These are phyloP conservation scores for Talaromyces ruber DNA, from an alignment of 495 filamentous ascomycete genomes.

Conservation along the genomic window DNA sequence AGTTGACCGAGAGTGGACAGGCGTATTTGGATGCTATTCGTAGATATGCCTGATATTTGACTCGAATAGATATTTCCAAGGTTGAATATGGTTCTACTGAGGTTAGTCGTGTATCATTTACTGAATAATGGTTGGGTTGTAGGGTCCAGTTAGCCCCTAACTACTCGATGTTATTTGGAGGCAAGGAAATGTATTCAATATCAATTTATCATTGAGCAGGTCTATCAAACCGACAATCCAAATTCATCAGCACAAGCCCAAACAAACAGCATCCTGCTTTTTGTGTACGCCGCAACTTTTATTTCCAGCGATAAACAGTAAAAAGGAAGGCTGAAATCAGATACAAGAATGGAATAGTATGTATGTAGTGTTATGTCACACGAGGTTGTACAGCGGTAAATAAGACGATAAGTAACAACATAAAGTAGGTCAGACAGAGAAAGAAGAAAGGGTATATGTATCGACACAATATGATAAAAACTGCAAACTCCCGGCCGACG, in stretches of 20 bases:
- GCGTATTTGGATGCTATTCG: conserved; percentile 15
- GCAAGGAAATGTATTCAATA: too few species aligned
- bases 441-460: neutral
- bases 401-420: neutral
- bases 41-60: neutral
- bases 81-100: too few species aligned
- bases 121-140: too few species aligned
- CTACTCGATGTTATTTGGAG: too few species aligned
- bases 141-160: too few species aligned
- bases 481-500: neutral
- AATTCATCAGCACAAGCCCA: neutral
- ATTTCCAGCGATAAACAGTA: neutral
- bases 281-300: neutral
- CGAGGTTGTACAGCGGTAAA: neutral
- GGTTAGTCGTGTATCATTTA: too few species aligned
- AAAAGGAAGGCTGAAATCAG: neutral
- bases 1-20: conserved; percentile 14
- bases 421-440: neutral
- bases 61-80: too few species aligned
- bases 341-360: neutral
- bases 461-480: neutral
- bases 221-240: neutral
- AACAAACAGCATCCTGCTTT: neutral
- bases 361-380: neutral
- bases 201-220: neutral